Conservation (phyloP, 768 basidiomycete genomes). For the Panellus pusillus region DNA sequence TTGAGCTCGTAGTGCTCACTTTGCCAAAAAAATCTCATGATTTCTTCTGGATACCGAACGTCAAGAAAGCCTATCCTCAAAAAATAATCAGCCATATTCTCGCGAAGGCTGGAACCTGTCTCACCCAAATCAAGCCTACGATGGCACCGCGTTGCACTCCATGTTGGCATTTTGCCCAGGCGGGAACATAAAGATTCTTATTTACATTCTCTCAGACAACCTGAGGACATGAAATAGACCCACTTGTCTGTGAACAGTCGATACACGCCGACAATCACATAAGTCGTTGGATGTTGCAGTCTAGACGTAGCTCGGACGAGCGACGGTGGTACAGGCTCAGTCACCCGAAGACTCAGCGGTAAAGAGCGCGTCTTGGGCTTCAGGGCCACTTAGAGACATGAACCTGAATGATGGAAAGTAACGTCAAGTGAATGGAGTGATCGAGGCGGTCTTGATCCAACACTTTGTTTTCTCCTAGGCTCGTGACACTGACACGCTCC, state of each 20-base stretch:
- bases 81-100: neutral
- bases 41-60: constrained; percentile 69
- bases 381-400: constrained; percentile 26
- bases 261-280: constrained; percentile 83
- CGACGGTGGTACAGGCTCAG: constrained; percentile 36
- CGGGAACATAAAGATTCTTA: constrained; percentile 56
- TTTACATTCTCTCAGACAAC: neutral
- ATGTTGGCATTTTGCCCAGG: constrained; percentile 85
- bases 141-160: constrained; percentile 67
- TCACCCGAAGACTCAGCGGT: neutral
- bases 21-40: constrained; percentile 64
- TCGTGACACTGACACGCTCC: too few relatives aligned
- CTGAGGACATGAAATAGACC: neutral
- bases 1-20: constrained; percentile 38
- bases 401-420: neutral
- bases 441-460: too few relatives aligned
- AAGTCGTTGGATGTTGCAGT: constrained; percentile 78
- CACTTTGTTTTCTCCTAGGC: too few relatives aligned
- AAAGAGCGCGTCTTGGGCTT: constrained; percentile 35
- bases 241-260: constrained; percentile 72
- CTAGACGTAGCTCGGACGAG: constrained; percentile 58
- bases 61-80: constrained; percentile 53
- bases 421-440: too few relatives aligned
- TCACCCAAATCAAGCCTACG: constrained; percentile 72
- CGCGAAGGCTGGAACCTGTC: constrained; percentile 19